Evolutionary conservation across 164 flowering plant genomes (phyloP), one percentile per base, ranked within the genome.

Genomic region (Platanus orientalis): DNA sequence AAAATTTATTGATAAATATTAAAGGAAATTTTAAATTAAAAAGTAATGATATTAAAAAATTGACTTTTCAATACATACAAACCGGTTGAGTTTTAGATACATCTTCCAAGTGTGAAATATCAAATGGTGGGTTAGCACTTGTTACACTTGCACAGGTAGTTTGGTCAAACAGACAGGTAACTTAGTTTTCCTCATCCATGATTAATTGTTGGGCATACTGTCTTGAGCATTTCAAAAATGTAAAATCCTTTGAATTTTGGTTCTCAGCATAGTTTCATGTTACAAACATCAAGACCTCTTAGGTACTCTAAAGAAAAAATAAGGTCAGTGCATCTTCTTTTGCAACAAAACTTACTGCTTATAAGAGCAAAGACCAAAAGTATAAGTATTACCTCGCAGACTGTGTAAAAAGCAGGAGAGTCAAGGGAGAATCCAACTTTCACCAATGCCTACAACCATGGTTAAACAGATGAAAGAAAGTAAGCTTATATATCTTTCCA

Each of bases 321-420:
- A 42, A 42, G 16, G 2, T 14, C 12, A 14, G n/a, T 42, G 47
- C 47, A 42, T 42, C 12, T 42, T 42, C 3, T 14, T 42, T 14
- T 14, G 17, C 12, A 42, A 42, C 5, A 34, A 34, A 5, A 34
- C 5, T 34, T 34, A 5, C 49, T 14, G 20, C 19, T 5, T 45
- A 16, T 19, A 2, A 2, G 4, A 44, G n/a, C 3, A 10, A 39
- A 7, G 11, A 28, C 12, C 10, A 25, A 36, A 63, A 39, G 20
- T 2, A 54, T 12, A 55, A 56, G 36, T 1, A 36, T 69, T 75
- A 88, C 96, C 91, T 88, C 93, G 69, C 96, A 89, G 16, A 71
- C 88, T 30, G 93, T 78, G 71, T 81, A 87, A 66, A 89, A 85
- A 58, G 96, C 86, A 59, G 96, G 96, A 51, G 88, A 80, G 61